A percentile compares a stretch with the other conserved stretches of the same genome.
Evolutionary conservation across 1,139 yeast species (phyloP).

Genomic region (Barnettozyma hawaiiensis): DNA sequence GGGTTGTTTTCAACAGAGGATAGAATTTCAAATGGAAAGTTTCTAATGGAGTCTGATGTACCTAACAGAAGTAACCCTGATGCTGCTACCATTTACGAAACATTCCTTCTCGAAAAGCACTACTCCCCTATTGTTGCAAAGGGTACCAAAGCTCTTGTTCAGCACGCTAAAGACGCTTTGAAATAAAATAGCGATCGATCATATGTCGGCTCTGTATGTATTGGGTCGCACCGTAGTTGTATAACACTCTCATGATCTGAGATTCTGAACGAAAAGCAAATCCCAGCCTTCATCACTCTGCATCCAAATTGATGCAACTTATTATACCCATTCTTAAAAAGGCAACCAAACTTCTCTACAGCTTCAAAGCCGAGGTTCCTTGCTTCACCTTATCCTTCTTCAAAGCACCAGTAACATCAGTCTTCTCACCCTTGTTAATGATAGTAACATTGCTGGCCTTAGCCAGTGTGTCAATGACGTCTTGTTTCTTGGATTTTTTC

Average conservation of each 20-base stretch:
- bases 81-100: constrained; percentile 90
- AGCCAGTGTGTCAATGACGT: constrained; percentile 66
- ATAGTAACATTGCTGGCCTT: constrained; percentile 75
- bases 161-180: constrained; percentile 29
- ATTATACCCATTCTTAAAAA: neutral
- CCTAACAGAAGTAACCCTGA: constrained; percentile 78
- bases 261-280: too few species aligned
- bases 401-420: constrained; percentile 66
- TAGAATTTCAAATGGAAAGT: constrained; percentile 70
- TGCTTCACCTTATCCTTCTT: constrained; percentile 36
- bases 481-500: constrained; percentile 54
- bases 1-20: constrained; percentile 87
- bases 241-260: too few species aligned
- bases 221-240: too few species aligned
- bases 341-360: constrained; percentile 20
- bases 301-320: too few species aligned
- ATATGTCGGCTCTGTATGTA: too few species aligned
- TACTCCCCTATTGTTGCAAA: constrained; percentile 72
- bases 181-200: constrained; percentile 4
- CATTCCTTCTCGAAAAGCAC: constrained; percentile 69
- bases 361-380: constrained; percentile 27
- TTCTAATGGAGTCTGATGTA: constrained; percentile 58
- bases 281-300: too few species aligned
- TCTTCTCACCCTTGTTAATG: constrained; percentile 69
- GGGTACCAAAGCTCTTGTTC: constrained; percentile 41